A percentile compares a stretch with the other conserved stretches of the same genome.
These are phyloP conservation scores for Trypanosoma caninum DNA, from an alignment of 208 protist genomes.

Conservation along the genomic window DNA sequence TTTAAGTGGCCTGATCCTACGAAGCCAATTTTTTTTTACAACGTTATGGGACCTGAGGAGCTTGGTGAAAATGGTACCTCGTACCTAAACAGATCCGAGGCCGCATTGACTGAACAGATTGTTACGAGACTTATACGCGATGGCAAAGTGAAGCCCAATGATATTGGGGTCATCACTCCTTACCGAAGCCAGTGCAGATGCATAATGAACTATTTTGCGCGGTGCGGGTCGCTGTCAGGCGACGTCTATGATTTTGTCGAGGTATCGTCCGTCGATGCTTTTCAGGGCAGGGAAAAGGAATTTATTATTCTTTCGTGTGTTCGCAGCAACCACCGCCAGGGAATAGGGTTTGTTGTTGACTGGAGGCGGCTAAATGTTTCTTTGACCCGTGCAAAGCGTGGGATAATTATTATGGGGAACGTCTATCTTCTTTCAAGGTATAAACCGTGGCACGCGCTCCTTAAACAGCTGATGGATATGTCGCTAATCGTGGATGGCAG, in stretches of 20 bases:
- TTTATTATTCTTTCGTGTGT: constrained; percentile 98
- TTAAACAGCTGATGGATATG: constrained; percentile 13
- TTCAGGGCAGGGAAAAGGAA: constrained; percentile 98
- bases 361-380: constrained; percentile 96
- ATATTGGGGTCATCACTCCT: constrained; percentile 98
- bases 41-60: constrained; percentile 90
- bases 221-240: constrained; percentile 55
- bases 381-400: constrained; percentile 95
- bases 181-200: constrained; percentile 96
- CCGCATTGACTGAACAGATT: constrained; percentile 86
- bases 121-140: constrained; percentile 86
- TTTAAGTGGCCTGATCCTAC: constrained; percentile 91
- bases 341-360: constrained; percentile 97
- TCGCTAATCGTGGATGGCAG: constrained; percentile 25
- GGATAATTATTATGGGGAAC: constrained; percentile 96
- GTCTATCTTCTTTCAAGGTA: constrained; percentile 77
- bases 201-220: constrained; percentile 83
- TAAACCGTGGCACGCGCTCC: constrained; percentile 13
- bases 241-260: constrained; percentile 90
- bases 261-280: constrained; percentile 93
- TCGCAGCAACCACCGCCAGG: constrained; percentile 91
- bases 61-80: constrained; percentile 92
- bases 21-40: constrained; percentile 95
- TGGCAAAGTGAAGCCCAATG: constrained; percentile 52
- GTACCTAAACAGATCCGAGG: constrained; percentile 95